Evolutionary conservation across 2,329 filamentous ascomycete species (phyloP), one percentile per base, ranked within the genome.

Genomic region (Cercospora sojina): DNA sequence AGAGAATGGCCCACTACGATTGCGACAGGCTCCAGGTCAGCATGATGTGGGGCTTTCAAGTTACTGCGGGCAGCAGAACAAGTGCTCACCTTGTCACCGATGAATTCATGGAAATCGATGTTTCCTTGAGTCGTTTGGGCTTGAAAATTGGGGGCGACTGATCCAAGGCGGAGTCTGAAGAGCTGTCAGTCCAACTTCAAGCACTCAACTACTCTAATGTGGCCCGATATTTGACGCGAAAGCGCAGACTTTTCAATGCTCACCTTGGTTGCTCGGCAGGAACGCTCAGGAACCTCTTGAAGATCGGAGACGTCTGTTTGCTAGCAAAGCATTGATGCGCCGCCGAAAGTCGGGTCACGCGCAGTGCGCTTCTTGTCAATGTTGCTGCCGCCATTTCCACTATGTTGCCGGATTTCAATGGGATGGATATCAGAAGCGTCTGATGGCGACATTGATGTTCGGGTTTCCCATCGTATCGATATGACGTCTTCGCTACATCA

Each of bases 81-180:
- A 27, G 27, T 29, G 56, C 29, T 41, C 35, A 35, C 57, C 76
- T 86, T 89, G 83, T 90, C 84, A 76, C 88, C 89, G 71, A 93
- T 86, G 82, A 90, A 93, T 79, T 92, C 85, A 80, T 93, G 90
- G 84, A 94, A 93, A 81, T 92, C 88, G 75, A 94, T 91, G 70
- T 88, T 86, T 74, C 91, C 77, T 73, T 86, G 83, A 67, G 91
- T 94, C 69, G 91, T 93, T 72, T 93, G 88, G 76, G 91, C 91
- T 81, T 90, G 81, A 85, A 95, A 95, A 85, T 93, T 93, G 75
- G 91, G 91, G 72, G 91, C 91, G 87, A 71, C 65, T 6, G 80
- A 80, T 32, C 82, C 82, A 47, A 83, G 74, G 23, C 81, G 78
- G 32, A 83, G 73, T 49, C 64, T 80, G 32, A 31, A 16, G 2